A percentile compares a stretch with the other conserved stretches of the same genome.
phyloP scores from a whole-genome alignment of 1,139 yeast species.

The Arxiozyma slooffiae region DNA sequence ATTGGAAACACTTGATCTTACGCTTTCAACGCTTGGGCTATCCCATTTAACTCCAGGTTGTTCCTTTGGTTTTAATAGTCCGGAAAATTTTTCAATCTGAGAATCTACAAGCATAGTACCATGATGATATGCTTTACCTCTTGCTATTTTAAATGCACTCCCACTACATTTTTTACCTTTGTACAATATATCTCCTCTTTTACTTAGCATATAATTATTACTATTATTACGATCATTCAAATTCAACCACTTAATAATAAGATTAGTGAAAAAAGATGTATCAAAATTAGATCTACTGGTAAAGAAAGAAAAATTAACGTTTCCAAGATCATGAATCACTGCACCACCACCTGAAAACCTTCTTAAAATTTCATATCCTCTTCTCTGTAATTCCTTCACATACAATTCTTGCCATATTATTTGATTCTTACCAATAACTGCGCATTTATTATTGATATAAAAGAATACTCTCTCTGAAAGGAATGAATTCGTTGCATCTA shows the following conservation, averaged over 20 bases:
- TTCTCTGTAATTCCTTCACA: constrained; percentile 43
- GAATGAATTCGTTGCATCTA: constrained; percentile 18
- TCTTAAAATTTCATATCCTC: constrained; percentile 61
- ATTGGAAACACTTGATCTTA: constrained; percentile 67
- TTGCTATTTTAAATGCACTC: constrained; percentile 78
- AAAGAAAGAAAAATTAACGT: constrained; percentile 77
- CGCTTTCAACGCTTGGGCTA: constrained; percentile 65
- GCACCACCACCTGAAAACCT: constrained; percentile 94
- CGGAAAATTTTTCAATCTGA: constrained; percentile 46
- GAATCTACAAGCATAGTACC: constrained; percentile 87
- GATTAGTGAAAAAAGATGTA: constrained; percentile 49
- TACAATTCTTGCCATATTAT: constrained; percentile 88
- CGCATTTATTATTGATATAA: constrained; percentile 73
- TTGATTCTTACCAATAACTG: constrained; percentile 92
- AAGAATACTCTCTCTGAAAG: constrained; percentile 49
- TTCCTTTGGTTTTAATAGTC: constrained; percentile 45
- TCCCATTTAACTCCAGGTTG: constrained; percentile 39
- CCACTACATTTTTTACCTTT: constrained; percentile 63
- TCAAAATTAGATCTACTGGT: constrained; percentile 59
- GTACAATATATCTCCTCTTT: constrained; percentile 63
- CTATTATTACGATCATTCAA: background rate
- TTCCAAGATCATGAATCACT: constrained; percentile 92
- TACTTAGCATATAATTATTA: constrained; percentile 27
- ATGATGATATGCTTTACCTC: constrained; percentile 83
- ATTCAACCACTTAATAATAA: constrained; percentile 41